phyloP scores from a whole-genome alignment of 805 yeast species.

The Pichia scutulata region DNA sequence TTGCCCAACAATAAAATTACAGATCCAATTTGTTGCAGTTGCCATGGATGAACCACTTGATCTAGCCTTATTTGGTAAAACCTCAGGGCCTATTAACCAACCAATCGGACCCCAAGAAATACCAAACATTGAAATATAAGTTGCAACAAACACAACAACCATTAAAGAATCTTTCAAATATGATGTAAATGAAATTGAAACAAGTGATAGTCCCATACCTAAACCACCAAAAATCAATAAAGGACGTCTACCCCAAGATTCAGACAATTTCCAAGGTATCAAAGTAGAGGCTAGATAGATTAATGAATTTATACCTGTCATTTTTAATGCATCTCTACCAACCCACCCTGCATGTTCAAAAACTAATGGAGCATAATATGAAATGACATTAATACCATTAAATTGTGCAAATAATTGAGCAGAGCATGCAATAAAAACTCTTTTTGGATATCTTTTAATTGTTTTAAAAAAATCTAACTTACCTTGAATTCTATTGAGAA shows the following conservation, averaged over 20 bases:
- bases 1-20: constrained; percentile 87
- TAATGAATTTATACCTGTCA: constrained; percentile 77
- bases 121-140: constrained; percentile 81
- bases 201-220: constrained; percentile 67
- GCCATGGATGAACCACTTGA: constrained; percentile 87
- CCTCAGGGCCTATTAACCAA: constrained; percentile 76
- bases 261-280: constrained; percentile 89
- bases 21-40: constrained; percentile 90
- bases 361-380: constrained; percentile 89
- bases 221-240: constrained; percentile 71
- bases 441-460: constrained; percentile 65
- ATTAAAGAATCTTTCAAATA: constrained; percentile 45
- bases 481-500: constrained; percentile 74
- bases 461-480: constrained; percentile 67
- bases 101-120: constrained; percentile 93
- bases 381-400: constrained; percentile 87
- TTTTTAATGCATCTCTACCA: constrained; percentile 77
- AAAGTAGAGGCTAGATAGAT: constrained; percentile 55
- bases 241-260: constrained; percentile 88
- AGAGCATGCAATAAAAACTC: constrained; percentile 82
- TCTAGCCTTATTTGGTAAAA: constrained; percentile 74
- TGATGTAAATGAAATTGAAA: constrained; percentile 55
- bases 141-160: constrained; percentile 69
- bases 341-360: constrained; percentile 95
- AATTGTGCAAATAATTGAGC: constrained; percentile 90